Conservation (phyloP, 1,139 yeast species). For the Blastobotrys persicus region DNA sequence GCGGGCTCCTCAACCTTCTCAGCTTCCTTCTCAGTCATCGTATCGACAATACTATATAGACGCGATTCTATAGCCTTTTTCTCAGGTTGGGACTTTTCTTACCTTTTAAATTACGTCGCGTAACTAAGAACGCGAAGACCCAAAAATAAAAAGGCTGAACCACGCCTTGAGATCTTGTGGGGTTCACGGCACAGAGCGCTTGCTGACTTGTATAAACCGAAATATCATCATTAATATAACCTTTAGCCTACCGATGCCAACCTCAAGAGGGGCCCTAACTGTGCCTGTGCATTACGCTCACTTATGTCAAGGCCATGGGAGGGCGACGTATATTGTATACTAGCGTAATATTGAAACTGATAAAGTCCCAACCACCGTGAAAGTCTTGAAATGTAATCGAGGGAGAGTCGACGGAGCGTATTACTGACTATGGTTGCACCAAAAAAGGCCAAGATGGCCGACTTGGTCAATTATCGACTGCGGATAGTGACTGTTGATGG, state of each 20-base stretch:
- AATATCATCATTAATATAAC: too few relatives aligned
- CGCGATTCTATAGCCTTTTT: background rate
- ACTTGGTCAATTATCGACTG: constrained; percentile 69
- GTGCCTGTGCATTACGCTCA: too few relatives aligned
- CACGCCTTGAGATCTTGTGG: too few relatives aligned
- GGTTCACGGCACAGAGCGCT: too few relatives aligned
- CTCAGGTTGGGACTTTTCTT: constrained; percentile 1
- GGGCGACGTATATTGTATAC: background rate
- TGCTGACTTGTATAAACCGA: too few relatives aligned
- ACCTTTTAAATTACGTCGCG: background rate
- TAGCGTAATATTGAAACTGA: background rate
- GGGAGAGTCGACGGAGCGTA: background rate
- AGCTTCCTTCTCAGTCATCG: constrained; percentile 22
- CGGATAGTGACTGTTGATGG: constrained; percentile 73
- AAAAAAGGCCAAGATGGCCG: constrained; percentile 51
- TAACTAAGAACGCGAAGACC: background rate
- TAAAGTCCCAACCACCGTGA: too few relatives aligned
- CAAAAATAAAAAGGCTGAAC: background rate
- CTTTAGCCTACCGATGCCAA: too few relatives aligned
- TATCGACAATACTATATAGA: background rate
- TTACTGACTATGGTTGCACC: constrained; percentile 25
- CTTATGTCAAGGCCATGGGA: too few relatives aligned
- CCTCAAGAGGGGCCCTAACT: too few relatives aligned
- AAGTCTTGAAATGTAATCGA: constrained; percentile 1
- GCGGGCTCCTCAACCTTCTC: constrained; percentile 8